Evolutionary conservation across 2,329 filamentous ascomycete species (phyloP), one percentile per base, ranked within the genome.

Genomic region (Ophioceras dolichostomum): DNA sequence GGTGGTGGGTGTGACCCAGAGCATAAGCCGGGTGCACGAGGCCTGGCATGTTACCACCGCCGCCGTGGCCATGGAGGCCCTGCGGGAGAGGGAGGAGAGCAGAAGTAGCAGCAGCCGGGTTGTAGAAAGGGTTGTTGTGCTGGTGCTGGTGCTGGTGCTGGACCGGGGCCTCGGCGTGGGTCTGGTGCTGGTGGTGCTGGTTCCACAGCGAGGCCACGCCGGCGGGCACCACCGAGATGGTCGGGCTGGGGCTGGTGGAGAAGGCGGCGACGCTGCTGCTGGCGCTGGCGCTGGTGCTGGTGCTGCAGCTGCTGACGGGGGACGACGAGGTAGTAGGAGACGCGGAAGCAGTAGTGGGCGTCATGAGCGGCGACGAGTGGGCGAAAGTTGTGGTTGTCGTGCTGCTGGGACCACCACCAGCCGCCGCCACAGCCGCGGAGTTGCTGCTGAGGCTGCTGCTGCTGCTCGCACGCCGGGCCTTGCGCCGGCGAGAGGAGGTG

Each of bases 81-180:
- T 36, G n/a, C n/a, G n/a, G n/a, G n/a, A n/a, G n/a, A n/a, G n/a
- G n/a, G n/a, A n/a, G n/a, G n/a, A n/a, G n/a, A n/a, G n/a, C n/a
- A n/a, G n/a, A n/a, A n/a, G n/a, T n/a, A n/a, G n/a, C n/a, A n/a
- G n/a, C n/a, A n/a, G n/a, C n/a, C n/a, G n/a, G n/a, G n/a, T n/a
- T n/a, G n/a, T n/a, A n/a, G n/a, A n/a, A n/a, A n/a, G n/a, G 29
- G 16, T 39, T 36, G 2, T 41, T 31, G 20, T 36, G 35, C 5
- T 41, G 41, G 17, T 43, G 41, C 9, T 42, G 42, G 12, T 42
- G 40, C 10, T 44, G 41, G 8, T 39, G 33, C 20, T 43, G 36
- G 14, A 36, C 24, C 19, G n/a, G 19, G 19, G 12, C 32, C 32
- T 34, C 22, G 22, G 8, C 22, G 22, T 26, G 12, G 22, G 22